phyloP scores from a whole-genome alignment of 2,329 filamentous ascomycete genomes.

The Aspergillus pseudoterreus region DNA sequence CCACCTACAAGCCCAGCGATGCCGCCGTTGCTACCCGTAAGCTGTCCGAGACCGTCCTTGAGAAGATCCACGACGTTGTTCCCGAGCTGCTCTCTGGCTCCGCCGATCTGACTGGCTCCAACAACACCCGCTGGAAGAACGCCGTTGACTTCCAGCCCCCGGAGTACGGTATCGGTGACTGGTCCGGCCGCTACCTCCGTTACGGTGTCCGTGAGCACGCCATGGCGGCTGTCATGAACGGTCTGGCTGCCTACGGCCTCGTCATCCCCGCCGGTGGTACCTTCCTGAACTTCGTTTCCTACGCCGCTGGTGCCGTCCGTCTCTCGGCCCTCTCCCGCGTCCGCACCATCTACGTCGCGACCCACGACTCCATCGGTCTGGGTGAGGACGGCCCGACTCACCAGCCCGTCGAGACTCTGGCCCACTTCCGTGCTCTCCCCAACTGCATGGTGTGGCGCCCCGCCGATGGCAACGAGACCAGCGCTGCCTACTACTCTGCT shows the following conservation, averaged over 20 bases:
- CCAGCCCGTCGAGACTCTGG: slow-evolving; percentile 97
- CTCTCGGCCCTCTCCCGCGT: slow-evolving; percentile 88
- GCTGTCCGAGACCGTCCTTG: slow-evolving; percentile 89
- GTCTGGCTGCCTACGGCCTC: slow-evolving; percentile 90
- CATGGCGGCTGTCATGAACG: slow-evolving; percentile 57
- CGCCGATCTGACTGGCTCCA: slow-evolving; percentile 95
- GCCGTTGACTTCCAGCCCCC: slow-evolving; percentile 97
- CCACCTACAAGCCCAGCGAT: slow-evolving; percentile 84
- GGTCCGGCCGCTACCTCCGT: slow-evolving; percentile 75
- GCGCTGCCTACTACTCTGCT: slow-evolving; percentile 93
- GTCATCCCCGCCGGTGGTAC: slow-evolving; percentile 91
- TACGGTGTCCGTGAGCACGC: slow-evolving; percentile 52
- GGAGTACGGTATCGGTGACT: slow-evolving; percentile 78
- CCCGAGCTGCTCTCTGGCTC: slow-evolving; percentile 95
- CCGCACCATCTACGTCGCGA: slow-evolving; percentile 92
- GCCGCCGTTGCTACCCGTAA: slow-evolving; percentile 87
- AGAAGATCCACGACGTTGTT: slow-evolving; percentile 76
- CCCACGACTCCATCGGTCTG: slow-evolving; percentile 98
- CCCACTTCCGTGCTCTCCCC: slow-evolving; percentile 96
- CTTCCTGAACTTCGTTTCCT: slow-evolving; percentile 99
- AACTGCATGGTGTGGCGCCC: slow-evolving; percentile 99
- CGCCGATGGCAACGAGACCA: slow-evolving; percentile 97
- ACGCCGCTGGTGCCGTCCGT: slow-evolving; percentile 91
- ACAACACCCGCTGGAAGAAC: slow-evolving; percentile 97
- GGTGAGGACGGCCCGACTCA: slow-evolving; percentile 98